Evolutionary conservation across 352 stramenopile species (phyloP).

Genomic region (Phytophthora boehmeriae): DNA sequence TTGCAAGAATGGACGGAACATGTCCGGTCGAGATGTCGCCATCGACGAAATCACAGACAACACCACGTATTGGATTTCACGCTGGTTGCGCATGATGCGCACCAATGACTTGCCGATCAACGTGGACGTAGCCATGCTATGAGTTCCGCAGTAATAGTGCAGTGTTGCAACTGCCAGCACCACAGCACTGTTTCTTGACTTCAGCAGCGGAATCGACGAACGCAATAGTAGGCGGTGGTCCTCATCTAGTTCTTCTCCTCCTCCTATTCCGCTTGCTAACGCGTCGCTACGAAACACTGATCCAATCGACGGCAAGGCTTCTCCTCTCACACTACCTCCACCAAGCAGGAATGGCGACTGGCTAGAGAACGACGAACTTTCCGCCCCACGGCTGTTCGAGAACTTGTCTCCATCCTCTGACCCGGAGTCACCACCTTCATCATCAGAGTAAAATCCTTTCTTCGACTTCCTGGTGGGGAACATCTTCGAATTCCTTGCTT

Average conservation of each 20-base stretch:
- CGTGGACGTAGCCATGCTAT: constrained; percentile 84
- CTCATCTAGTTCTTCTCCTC: constrained; percentile 90
- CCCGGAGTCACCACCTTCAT: constrained; percentile 92
- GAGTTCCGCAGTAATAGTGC: constrained; percentile 97
- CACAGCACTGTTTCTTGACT: constrained; percentile 96
- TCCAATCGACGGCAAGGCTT: constrained; percentile 68
- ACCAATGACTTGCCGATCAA: constrained; percentile 97
- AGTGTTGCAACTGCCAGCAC: constrained; percentile 96
- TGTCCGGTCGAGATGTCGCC: constrained; percentile 92
- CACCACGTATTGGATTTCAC: constrained; percentile 98
- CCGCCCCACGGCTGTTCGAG: constrained; percentile 24
- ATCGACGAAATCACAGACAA: constrained; percentile 96
- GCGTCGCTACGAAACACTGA: constrained; percentile 78
- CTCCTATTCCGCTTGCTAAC: constrained; percentile 67
- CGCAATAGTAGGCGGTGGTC: constrained; percentile 96
- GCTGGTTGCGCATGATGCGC: constrained; percentile 95
- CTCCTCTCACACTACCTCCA: constrained; percentile 28
- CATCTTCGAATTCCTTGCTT: constrained; percentile 49
- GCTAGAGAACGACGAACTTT: constrained; percentile 30
- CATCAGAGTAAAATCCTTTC: constrained; percentile 97
- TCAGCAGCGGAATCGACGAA: constrained; percentile 96
- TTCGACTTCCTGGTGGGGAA: constrained; percentile 79
- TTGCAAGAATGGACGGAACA: constrained; percentile 96
- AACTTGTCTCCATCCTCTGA: constrained; percentile 48
- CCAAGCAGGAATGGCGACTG: constrained; percentile 58